A percentile compares a stretch with the other conserved stretches of the same genome.
phyloP scores from a whole-genome alignment of 2,329 filamentous ascomycete species.

The Hymenoscyphus repandus region DNA sequence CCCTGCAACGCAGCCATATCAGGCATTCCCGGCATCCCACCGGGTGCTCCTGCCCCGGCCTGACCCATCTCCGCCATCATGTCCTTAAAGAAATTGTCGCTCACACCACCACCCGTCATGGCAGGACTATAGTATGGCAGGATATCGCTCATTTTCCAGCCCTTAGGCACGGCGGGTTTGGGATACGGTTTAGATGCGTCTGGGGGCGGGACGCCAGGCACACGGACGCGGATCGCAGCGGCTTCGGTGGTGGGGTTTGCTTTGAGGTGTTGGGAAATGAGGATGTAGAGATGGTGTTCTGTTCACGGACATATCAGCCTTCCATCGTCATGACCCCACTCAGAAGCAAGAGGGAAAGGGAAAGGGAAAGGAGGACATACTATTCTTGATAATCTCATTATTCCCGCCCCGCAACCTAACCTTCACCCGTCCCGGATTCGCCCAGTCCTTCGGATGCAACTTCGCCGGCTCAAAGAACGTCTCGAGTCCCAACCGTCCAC shows the following conservation, averaged over 20 bases:
- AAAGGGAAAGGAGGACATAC: slow-evolving; percentile 36
- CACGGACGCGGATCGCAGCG: slow-evolving; percentile 63
- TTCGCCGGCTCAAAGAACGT: slow-evolving; percentile 87
- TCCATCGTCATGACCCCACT: neutral
- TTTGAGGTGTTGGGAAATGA: slow-evolving; percentile 72
- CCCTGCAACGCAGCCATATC: slow-evolving; percentile 44
- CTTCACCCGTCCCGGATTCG: slow-evolving; percentile 86
- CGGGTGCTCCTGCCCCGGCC: slow-evolving; percentile 18
- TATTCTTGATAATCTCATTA: slow-evolving; percentile 56
- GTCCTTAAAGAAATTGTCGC: slow-evolving; percentile 90
- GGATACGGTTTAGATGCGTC: slow-evolving; percentile 64
- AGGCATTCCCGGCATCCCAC: slow-evolving; percentile 33
- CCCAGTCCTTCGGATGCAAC: slow-evolving; percentile 94
- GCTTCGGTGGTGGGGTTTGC: slow-evolving; percentile 72
- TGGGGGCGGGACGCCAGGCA: slow-evolving; percentile 63
- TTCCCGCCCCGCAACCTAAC: slow-evolving; percentile 64
- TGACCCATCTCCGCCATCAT: slow-evolving; percentile 89
- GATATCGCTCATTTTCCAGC: slow-evolving; percentile 84
- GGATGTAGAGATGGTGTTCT: slow-evolving; percentile 84
- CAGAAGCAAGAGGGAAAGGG: neutral
- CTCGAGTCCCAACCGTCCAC: slow-evolving; percentile 62
- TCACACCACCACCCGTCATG: slow-evolving; percentile 87
- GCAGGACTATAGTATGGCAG: slow-evolving; percentile 85
- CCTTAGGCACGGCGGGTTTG: slow-evolving; percentile 69
- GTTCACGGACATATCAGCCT: slow-evolving; percentile 13